phyloP scores from a whole-genome alignment of 2,329 filamentous ascomycete species.

The Fusarium fujikuroi region DNA sequence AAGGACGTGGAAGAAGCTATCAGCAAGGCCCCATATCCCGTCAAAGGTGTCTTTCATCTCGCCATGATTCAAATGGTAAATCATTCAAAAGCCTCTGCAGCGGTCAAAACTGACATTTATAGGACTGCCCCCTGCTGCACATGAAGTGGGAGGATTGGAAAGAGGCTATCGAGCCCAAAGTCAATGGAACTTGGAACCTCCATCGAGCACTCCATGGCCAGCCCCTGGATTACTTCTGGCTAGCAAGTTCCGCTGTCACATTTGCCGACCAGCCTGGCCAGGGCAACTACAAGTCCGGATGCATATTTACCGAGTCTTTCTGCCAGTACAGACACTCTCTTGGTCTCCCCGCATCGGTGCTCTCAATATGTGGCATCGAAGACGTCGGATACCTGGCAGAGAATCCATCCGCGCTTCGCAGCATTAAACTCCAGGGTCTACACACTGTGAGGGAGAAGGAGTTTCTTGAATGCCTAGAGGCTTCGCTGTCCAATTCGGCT shows the following conservation, averaged over 20 bases:
- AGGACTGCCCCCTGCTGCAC: conserved; percentile 48
- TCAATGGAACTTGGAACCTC: conserved; percentile 47
- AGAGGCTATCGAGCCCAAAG: conserved; percentile 47
- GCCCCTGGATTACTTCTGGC: conserved; percentile 51
- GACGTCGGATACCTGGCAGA: conserved; percentile 24
- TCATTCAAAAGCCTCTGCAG: too few relatives aligned
- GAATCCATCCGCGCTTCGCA: background rate
- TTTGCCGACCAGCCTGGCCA: conserved; percentile 16
- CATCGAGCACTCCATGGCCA: conserved; percentile 29
- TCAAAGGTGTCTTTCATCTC: conserved; percentile 44
- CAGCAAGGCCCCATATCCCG: background rate
- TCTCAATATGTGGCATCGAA: conserved; percentile 12
- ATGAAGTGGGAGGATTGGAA: conserved; percentile 43
- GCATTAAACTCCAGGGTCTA: background rate
- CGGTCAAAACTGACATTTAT: background rate
- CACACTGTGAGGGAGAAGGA: background rate
- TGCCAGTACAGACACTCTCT: conserved; percentile 11
- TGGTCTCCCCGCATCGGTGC: conserved; percentile 6
- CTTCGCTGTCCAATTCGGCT: background rate
- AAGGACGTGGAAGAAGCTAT: conserved; percentile 24
- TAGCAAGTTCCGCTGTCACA: conserved; percentile 7
- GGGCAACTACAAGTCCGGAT: conserved; percentile 18
- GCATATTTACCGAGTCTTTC: conserved; percentile 23
- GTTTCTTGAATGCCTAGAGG: conserved; percentile 13
- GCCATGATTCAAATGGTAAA: conserved; percentile 43